A percentile compares a stretch with the other conserved stretches of the same genome.
These are phyloP conservation scores for Rossbeevera mucosa DNA, from an alignment of 768 basidiomycete species.

Conservation along the genomic window DNA sequence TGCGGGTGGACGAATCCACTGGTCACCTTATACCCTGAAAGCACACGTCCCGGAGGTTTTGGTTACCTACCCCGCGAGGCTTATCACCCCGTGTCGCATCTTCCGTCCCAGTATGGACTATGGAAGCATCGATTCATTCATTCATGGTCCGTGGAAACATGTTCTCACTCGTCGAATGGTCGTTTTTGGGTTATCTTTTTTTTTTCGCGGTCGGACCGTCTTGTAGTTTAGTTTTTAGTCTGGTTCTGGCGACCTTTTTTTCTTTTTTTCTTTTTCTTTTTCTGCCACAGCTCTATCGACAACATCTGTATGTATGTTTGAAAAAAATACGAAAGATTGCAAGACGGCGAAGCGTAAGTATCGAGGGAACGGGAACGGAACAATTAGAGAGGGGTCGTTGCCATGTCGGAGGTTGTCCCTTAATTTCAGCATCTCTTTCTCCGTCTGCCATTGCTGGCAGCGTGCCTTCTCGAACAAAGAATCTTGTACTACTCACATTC, in stretches of 20 bases:
- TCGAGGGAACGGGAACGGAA: not conserved
- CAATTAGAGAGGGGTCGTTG: constrained; percentile 17
- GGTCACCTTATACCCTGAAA: constrained; percentile 53
- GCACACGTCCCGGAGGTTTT: constrained; percentile 22
- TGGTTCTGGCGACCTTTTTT: constrained; percentile 12
- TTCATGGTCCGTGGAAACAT: constrained; percentile 29
- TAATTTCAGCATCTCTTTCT: constrained; percentile 18
- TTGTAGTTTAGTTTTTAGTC: constrained; percentile 32
- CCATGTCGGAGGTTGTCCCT: constrained; percentile 23
- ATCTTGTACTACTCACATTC: constrained; percentile 14
- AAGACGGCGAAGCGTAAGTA: constrained; percentile 5
- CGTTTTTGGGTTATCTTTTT: constrained; percentile 32
- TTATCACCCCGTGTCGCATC: constrained; percentile 16
- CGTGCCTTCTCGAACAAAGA: constrained; percentile 17
- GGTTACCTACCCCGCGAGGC: constrained; percentile 22
- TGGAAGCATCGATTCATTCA: constrained; percentile 25
- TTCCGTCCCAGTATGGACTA: constrained; percentile 28
- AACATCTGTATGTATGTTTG: constrained; percentile 31
- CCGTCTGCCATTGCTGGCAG: constrained; percentile 6
- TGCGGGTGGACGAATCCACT: constrained; percentile 57
- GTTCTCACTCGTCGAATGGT: constrained; percentile 25
- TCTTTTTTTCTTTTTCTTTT: constrained; percentile 10
- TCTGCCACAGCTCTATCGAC: constrained; percentile 24
- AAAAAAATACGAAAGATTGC: constrained; percentile 14
- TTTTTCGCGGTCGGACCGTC: constrained; percentile 30